These are phyloP conservation scores for Rhizopogon vesiculosus DNA, from an alignment of 768 basidiomycete species.

Conservation along the genomic window DNA sequence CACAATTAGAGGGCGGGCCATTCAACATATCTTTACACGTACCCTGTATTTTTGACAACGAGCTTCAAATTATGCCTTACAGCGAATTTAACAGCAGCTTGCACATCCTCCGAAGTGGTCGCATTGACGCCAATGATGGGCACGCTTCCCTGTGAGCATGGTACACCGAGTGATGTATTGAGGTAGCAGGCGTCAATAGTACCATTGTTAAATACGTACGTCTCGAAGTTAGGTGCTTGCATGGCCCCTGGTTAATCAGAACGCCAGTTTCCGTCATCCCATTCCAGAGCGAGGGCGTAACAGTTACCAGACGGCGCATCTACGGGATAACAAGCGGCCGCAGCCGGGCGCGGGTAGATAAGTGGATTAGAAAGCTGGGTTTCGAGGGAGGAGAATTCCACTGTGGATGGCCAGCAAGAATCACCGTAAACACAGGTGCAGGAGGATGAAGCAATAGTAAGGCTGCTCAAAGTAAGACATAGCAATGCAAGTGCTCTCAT, in stretches of 20 bases:
- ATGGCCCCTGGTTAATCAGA: slow-evolving; percentile 36
- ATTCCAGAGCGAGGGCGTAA: slow-evolving; percentile 22
- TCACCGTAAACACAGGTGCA: slow-evolving; percentile 30
- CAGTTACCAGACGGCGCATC: slow-evolving; percentile 33
- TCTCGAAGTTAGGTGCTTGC: slow-evolving; percentile 30
- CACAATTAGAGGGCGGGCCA: neutral
- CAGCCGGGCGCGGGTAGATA: slow-evolving; percentile 35
- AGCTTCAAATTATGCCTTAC: slow-evolving; percentile 11
- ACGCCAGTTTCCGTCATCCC: slow-evolving; percentile 34
- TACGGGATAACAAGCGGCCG: slow-evolving; percentile 36
- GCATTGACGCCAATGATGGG: slow-evolving; percentile 17
- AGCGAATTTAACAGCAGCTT: slow-evolving; percentile 17
- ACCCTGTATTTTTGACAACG: slow-evolving; percentile 21
- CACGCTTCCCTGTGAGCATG: slow-evolving; percentile 19
- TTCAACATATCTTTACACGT: neutral
- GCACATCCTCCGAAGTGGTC: slow-evolving; percentile 14
- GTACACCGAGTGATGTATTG: slow-evolving; percentile 22
- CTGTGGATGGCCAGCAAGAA: slow-evolving; percentile 38
- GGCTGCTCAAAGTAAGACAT: neutral
- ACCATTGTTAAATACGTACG: slow-evolving; percentile 34
- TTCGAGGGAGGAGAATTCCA: slow-evolving; percentile 28
- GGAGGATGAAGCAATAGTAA: neutral
- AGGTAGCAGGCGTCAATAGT: slow-evolving; percentile 36
- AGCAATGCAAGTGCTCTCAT: slow-evolving; percentile 1
- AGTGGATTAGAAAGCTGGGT: slow-evolving; percentile 39